Percentiles rank a stretch among this genome's conserved stretches.
Conservation (phyloP, 129 eudicot genomes). For the Scalesia atractyloides region DNA sequence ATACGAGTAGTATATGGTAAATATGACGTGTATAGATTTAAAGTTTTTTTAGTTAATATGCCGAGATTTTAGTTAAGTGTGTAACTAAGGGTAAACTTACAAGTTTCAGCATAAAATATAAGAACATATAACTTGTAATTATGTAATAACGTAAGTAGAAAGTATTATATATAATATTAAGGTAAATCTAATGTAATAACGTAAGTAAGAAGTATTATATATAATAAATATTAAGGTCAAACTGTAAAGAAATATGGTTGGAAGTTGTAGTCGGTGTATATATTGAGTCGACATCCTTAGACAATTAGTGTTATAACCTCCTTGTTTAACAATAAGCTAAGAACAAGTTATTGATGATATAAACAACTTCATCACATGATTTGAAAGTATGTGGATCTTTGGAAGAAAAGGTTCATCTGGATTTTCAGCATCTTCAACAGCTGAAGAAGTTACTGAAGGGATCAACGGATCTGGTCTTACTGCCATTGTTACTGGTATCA, state of each 20-base stretch:
- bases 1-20: no score
- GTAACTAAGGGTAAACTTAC: neutral
- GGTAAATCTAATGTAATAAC: no score
- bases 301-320: neutral
- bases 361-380: neutral
- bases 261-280: neutral
- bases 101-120: neutral
- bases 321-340: neutral
- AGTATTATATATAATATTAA: no score
- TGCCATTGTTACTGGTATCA: slow-evolving; percentile 40
- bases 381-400: slow-evolving; percentile 37
- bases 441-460: slow-evolving; percentile 38
- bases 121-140: neutral
- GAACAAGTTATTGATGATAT: neutral
- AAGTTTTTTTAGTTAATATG: no score
- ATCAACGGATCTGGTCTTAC: slow-evolving; percentile 33
- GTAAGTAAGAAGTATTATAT: no score
- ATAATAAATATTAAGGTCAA: no score
- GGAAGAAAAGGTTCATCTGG: slow-evolving; percentile 40
- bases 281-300: neutral
- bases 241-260: neutral
- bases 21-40: no score
- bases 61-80: no score
- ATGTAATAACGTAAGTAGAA: no score
- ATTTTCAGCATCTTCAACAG: slow-evolving; percentile 42